Base-by-base conservation (phyloP, 345 rosid species). In the Eucalyptus coolabah region DNA sequence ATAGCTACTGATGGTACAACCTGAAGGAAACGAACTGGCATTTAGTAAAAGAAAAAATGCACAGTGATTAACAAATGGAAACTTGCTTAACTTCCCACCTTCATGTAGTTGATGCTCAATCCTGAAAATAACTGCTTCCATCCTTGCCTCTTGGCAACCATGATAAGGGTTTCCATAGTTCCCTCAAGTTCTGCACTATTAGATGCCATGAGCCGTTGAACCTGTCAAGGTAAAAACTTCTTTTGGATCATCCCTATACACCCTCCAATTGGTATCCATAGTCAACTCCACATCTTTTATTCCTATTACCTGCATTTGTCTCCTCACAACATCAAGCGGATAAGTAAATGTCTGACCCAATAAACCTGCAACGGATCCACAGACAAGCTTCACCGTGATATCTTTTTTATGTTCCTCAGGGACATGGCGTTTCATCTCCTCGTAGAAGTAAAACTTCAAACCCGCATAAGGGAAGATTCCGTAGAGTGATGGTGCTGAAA, bases 381-480 rank as follows among this genome's bases (percentile, higher is more conserved):
- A 95, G 6, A 94, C 94, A 45, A 96, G 95, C 91, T 98, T 98
- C 92, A 98, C 94, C 24, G 82, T 86, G 87, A 98, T 94, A 88
- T 96, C 95, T 90, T 94, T 95, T 94, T 95, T 95, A 91, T 94
- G 96, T 86, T 96, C 96, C 32, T 92, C 93, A 7, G 99, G 97
- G 63, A 96, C 97, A 60, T 94, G 97, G 47, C 96, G 93, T 92
- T 97, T 97, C 99, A 97, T 96, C 93, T 96, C 99, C 93, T 97
- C 98, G 2, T 94, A 97, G 93, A 97, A 95, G 95, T 97, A 97
- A 92, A 97, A 97, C 93, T 97, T 97, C 93, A 97, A 93, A 91
- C 99, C 99, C 92, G 99, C 99, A 69, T 96, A 97, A 63, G 99
- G 99, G 92, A 97, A 97, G 90, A 96, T 97, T 90, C 99, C 99